Evolutionary conservation across 305 asterid species (phyloP), one percentile per base, ranked within the genome.

Genomic region (Rubia peregrina): DNA sequence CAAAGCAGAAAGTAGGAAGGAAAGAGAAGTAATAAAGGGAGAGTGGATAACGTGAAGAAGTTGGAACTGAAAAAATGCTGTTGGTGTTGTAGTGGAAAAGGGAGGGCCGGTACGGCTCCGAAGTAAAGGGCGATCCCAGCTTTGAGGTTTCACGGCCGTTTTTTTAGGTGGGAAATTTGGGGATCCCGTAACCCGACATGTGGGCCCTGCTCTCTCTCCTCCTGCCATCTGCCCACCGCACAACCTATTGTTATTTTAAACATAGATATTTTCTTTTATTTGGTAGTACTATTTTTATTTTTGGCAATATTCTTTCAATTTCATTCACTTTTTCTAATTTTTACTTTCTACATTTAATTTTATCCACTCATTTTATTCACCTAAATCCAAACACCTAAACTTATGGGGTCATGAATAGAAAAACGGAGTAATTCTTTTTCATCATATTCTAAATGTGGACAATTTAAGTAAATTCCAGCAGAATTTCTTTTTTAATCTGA

Each of bases 31-130:
- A 26, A 61, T 36, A n/a, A 41, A n/a, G 19, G 46, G 42, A 14
- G 49, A 41, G 12, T 69, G 16, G 5, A 2, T 5, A 6, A 67
- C 21, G 61, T 67, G 40, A 11, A 71, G 63, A 53, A 70, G 74
- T 17, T 48, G 49, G 71, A 65, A 70, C 80, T 77, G 61, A 19
- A n/a, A 55, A 74, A 77, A 48, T 9, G 44, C 7, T 41, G 44
- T 41, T 41, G 44, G 44, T 82, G 78, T 83, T 78, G 86, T 77
- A 81, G 84, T 80, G 77, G 86, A 86, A 80, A 80, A 85, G 75
- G 85, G 81, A 74, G 68, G 78, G 86, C 80, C 68, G 73, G 74
- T 78, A 78, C 79, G 87, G 81, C 79, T 26, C 73, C 66, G 71
- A 77, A 61, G 77, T 53, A 73, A 77, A 69, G 62, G 74, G 82